Conservation (phyloP, 2,329 filamentous ascomycete genomes). For the Xylariales sp. region DNA sequence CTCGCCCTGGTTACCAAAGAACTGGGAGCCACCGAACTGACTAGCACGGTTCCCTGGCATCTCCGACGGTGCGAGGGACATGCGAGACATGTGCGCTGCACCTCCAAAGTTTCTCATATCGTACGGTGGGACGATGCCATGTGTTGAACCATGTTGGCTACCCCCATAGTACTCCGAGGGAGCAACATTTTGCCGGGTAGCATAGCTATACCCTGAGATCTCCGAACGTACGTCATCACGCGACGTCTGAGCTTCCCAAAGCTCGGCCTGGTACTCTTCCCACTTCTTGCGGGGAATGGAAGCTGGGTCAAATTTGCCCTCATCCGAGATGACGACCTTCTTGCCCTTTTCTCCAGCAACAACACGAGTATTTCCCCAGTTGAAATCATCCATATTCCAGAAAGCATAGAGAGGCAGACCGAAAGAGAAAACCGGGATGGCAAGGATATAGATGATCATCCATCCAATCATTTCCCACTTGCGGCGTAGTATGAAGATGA, state of each 20-base stretch:
- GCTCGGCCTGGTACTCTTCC: slow-evolving; percentile 97
- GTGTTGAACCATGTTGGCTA: slow-evolving; percentile 52
- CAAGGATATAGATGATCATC: slow-evolving; percentile 94
- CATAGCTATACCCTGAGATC: slow-evolving; percentile 90
- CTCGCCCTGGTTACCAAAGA: slow-evolving; percentile 58
- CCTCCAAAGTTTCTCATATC: slow-evolving; percentile 28
- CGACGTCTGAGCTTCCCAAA: slow-evolving; percentile 92
- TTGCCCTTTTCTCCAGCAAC: slow-evolving; percentile 91
- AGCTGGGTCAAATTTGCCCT: slow-evolving; percentile 93
- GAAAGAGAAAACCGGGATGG: slow-evolving; percentile 88
- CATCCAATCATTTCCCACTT: slow-evolving; percentile 99
- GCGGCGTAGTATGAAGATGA: slow-evolving; percentile 93
- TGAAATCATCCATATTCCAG: slow-evolving; percentile 99
- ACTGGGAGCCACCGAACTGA: slow-evolving; percentile 56
- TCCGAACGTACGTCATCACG: slow-evolving; percentile 80
- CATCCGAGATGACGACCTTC: slow-evolving; percentile 89
- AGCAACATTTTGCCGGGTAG: slow-evolving; percentile 65
- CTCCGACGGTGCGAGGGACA: slow-evolving; percentile 78
- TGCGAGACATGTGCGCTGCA: slow-evolving; percentile 56
- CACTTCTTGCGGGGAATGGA: slow-evolving; percentile 97
- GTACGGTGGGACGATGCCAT: slow-evolving; percentile 39
- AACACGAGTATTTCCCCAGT: slow-evolving; percentile 97
- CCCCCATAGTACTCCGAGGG: slow-evolving; percentile 66
- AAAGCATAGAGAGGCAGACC: slow-evolving; percentile 90
- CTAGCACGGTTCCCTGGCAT: slow-evolving; percentile 55